phyloP scores from a whole-genome alignment of 2,329 filamentous ascomycete species.

The Fusarium subtropicale region DNA sequence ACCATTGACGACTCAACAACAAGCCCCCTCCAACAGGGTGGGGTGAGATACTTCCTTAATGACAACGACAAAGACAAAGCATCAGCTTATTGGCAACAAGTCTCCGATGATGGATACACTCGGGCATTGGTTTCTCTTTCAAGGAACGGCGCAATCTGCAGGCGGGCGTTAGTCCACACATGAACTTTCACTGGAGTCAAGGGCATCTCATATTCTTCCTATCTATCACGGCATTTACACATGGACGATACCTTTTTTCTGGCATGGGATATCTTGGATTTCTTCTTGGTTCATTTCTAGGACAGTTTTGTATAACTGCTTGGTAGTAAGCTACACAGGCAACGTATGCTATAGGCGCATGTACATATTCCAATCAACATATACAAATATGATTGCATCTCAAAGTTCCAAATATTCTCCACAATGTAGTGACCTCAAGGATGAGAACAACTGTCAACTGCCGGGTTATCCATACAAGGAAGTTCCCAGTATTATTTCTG shows the following conservation, averaged over 20 bases:
- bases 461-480: background rate
- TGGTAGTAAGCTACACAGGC: conserved; percentile 7
- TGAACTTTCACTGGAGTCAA: conserved; percentile 41
- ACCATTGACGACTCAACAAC: conserved; percentile 14
- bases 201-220: conserved; percentile 36
- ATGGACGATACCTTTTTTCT: conserved; percentile 43
- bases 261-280: conserved; percentile 27
- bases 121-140: conserved; percentile 27
- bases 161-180: conserved; percentile 39
- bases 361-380: conserved; percentile 25
- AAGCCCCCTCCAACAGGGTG: conserved; percentile 5
- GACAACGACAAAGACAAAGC: conserved; percentile 43
- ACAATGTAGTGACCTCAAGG: background rate
- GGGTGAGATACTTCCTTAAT: conserved; percentile 36
- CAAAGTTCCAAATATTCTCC: background rate
- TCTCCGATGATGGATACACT: conserved; percentile 33
- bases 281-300: conserved; percentile 20
- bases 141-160: conserved; percentile 41
- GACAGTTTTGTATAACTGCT: conserved; percentile 14
- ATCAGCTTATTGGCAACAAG: conserved; percentile 30
- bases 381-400: conserved; percentile 26
- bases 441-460: background rate
- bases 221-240: conserved; percentile 39
- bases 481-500: background rate
- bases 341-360: background rate